phyloP scores from a whole-genome alignment of 129 eudicot genomes.

The Gnaphalium uliginosum region DNA sequence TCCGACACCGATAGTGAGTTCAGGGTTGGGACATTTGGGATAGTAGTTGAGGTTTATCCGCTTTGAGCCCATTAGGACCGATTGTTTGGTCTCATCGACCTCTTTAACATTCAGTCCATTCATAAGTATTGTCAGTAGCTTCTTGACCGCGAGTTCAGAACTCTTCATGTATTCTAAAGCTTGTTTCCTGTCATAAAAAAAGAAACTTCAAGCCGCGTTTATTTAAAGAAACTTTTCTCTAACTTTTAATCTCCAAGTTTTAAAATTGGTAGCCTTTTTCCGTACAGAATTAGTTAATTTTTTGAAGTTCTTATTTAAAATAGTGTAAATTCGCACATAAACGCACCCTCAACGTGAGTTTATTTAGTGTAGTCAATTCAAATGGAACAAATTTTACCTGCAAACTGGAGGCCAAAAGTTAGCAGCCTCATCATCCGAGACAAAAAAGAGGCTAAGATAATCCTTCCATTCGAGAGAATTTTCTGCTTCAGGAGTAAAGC shows the following conservation, averaged over 20 bases:
- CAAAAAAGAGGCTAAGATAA: constrained; percentile 16
- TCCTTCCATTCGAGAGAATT: constrained; percentile 22
- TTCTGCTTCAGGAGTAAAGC: constrained; percentile 15
- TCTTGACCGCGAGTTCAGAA: background rate
- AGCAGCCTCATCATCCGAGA: constrained; percentile 7
- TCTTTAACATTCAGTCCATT: background rate
- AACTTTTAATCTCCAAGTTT: background rate
- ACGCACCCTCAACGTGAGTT: too few species aligned
- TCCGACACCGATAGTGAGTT: background rate
- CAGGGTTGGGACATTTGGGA: background rate
- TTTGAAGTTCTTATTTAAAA: too few species aligned
- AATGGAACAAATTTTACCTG: background rate
- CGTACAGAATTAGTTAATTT: too few species aligned
- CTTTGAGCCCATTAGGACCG: background rate
- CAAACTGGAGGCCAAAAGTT: constrained; percentile 7
- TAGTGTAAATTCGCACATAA: too few species aligned
- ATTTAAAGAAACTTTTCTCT: background rate
- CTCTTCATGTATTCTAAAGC: background rate
- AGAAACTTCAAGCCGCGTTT: background rate
- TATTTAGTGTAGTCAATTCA: too few species aligned
- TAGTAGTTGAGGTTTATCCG: background rate
- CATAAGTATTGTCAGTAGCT: background rate
- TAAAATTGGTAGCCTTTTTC: too few species aligned
- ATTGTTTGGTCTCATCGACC: background rate
- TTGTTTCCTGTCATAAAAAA: background rate